Conservation (phyloP, 306 rosid genomes). For the Albizia julibrissin region DNA sequence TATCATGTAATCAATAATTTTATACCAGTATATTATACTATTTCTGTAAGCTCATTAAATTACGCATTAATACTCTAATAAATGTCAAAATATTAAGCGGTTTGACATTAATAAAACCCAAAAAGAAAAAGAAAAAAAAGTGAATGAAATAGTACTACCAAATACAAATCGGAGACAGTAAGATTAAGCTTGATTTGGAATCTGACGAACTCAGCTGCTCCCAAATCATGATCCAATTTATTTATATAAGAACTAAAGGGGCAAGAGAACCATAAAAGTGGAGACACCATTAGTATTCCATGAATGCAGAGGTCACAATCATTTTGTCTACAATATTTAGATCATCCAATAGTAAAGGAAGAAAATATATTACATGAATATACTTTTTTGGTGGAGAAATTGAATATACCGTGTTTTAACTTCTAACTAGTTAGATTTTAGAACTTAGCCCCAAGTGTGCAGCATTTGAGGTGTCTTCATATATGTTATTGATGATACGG, state of each 20-base stretch:
- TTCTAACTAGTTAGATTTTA: not conserved
- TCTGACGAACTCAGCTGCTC: not conserved
- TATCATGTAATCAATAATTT: too few species aligned
- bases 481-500: not conserved
- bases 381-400: not conserved
- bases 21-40: too few species aligned
- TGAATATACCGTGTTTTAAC: not conserved
- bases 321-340: constrained; percentile 11
- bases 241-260: not conserved
- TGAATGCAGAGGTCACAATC: not conserved
- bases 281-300: not conserved
- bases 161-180: too few species aligned
- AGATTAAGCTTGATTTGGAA: too few species aligned
- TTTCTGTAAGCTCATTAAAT: too few species aligned
- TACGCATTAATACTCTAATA: too few species aligned
- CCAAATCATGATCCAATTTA: not conserved
- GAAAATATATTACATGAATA: constrained; percentile 14
- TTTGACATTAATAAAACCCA: too few species aligned
- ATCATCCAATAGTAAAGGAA: constrained; percentile 26
- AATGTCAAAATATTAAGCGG: too few species aligned
- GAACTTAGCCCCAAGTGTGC: not conserved
- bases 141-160: too few species aligned
- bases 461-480: not conserved
- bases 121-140: too few species aligned
- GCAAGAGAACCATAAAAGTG: not conserved